Evolutionary conservation across 805 yeast species (phyloP).

Genomic region (Brettanomyces sp.): DNA sequence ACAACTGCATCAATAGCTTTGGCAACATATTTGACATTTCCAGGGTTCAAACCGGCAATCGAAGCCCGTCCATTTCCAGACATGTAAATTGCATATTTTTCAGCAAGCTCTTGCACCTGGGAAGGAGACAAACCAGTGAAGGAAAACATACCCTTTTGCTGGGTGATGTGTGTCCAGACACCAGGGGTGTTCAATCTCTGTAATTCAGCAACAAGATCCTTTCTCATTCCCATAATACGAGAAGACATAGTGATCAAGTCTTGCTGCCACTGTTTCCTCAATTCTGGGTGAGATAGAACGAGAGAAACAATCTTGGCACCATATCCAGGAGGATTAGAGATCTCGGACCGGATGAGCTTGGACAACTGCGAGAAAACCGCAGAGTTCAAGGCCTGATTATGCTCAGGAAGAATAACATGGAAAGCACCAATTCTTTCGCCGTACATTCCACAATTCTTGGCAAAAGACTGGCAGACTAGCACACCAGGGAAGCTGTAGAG

Average conservation of each 20-base stretch:
- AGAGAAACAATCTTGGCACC: slow-evolving; percentile 86
- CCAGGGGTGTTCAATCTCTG: slow-evolving; percentile 71
- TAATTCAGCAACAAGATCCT: slow-evolving; percentile 50
- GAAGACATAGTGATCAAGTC: slow-evolving; percentile 84
- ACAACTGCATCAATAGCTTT: slow-evolving; percentile 75
- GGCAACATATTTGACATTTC: slow-evolving; percentile 73
- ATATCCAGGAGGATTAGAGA: slow-evolving; percentile 91
- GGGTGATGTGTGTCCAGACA: slow-evolving; percentile 81
- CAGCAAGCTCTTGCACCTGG: slow-evolving; percentile 70
- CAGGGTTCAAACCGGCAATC: slow-evolving; percentile 83
- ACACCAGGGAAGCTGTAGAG: slow-evolving; percentile 43
- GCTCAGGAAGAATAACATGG: slow-evolving; percentile 55
- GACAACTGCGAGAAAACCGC: slow-evolving; percentile 73
- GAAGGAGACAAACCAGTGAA: slow-evolving; percentile 77
- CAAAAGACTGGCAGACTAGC: slow-evolving; percentile 87
- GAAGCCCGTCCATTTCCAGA: slow-evolving; percentile 83
- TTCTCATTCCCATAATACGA: slow-evolving; percentile 76
- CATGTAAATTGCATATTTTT: slow-evolving; percentile 73
- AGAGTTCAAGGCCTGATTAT: slow-evolving; percentile 31
- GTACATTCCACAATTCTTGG: slow-evolving; percentile 93
- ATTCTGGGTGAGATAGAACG: slow-evolving; percentile 57
- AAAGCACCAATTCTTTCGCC: slow-evolving; percentile 97
- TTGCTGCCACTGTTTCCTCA: slow-evolving; percentile 69
- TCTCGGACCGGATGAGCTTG: slow-evolving; percentile 68
- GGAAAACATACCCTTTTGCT: slow-evolving; percentile 95